A percentile compares a stretch with the other conserved stretches of the same genome.
Conservation (phyloP, 106 monocot species). For the Dendrobium nobile region DNA sequence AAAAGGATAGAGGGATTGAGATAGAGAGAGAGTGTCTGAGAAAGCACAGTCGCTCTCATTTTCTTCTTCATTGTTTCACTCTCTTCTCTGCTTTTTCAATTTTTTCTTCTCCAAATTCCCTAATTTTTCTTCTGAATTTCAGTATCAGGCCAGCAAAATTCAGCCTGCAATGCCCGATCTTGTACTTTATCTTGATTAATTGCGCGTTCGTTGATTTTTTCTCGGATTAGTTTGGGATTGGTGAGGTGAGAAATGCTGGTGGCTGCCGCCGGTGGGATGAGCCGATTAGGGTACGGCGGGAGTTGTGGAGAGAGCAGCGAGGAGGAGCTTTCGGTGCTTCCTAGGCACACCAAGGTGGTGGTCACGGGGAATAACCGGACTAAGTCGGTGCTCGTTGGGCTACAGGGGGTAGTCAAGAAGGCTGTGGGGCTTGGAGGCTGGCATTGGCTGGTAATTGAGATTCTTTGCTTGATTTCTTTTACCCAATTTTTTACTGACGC, state of each 20-base stretch:
- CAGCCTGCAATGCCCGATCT: conserved; percentile 21
- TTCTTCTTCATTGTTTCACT: neutral
- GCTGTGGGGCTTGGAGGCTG: conserved; percentile 70
- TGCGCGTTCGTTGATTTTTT: neutral
- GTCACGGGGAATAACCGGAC: conserved; percentile 69
- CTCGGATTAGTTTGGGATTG: neutral
- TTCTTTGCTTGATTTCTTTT: neutral
- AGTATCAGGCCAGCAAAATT: neutral
- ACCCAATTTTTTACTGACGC: too few species aligned
- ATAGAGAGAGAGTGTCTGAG: neutral
- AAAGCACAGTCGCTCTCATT: conserved; percentile 19
- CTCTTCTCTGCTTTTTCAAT: neutral
- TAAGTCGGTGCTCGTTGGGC: conserved; percentile 67
- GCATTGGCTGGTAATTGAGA: conserved; percentile 59
- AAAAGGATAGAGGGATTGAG: conserved; percentile 12
- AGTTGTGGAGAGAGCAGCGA: conserved; percentile 45
- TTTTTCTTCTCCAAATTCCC: conserved; percentile 11
- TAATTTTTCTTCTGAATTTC: neutral
- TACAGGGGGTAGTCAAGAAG: conserved; percentile 66
- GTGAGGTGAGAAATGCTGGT: conserved; percentile 12
- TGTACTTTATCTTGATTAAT: neutral
- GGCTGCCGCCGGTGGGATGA: conserved; percentile 4
- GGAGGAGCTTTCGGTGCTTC: conserved; percentile 64
- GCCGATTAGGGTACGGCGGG: conserved; percentile 2
- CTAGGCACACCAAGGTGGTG: conserved; percentile 61